A percentile compares a stretch with the other conserved stretches of the same genome.
These are phyloP conservation scores for Penicillium concentricum DNA, from an alignment of 2,329 filamentous ascomycete species.

Conservation along the genomic window DNA sequence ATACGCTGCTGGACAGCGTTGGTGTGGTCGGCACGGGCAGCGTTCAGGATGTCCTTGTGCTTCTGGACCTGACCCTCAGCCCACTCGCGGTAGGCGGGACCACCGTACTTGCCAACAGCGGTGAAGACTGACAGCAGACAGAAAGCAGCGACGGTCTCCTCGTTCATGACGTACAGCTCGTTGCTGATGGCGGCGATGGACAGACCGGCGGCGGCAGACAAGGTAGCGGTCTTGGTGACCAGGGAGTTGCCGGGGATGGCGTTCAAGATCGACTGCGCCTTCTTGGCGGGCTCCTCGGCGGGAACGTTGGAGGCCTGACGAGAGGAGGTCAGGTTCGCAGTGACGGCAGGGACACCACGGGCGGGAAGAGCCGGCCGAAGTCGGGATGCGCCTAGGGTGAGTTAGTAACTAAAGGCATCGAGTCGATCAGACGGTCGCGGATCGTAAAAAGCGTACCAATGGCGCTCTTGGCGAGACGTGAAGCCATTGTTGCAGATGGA, in stretches of 20 bases:
- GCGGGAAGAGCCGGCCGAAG: slow-evolving; percentile 78
- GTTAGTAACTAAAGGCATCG: slow-evolving; percentile 33
- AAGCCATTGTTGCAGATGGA: slow-evolving; percentile 82
- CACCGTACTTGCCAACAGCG: slow-evolving; percentile 88
- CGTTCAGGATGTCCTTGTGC: slow-evolving; percentile 93
- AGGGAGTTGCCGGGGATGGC: slow-evolving; percentile 88
- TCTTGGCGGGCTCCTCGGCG: slow-evolving; percentile 87
- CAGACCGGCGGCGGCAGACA: slow-evolving; percentile 86
- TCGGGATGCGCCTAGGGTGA: slow-evolving; percentile 74
- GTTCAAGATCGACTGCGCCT: slow-evolving; percentile 94
- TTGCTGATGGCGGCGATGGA: slow-evolving; percentile 96
- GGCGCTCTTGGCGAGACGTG: slow-evolving; percentile 92
- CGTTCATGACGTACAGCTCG: slow-evolving; percentile 99
- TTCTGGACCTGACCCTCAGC: slow-evolving; percentile 83
- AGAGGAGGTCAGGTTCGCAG: slow-evolving; percentile 64
- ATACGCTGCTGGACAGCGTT: slow-evolving; percentile 93
- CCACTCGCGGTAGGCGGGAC: slow-evolving; percentile 90
- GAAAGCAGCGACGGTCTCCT: slow-evolving; percentile 93
- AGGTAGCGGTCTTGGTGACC: slow-evolving; percentile 93
- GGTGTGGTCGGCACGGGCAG: slow-evolving; percentile 91
- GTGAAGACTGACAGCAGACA: slow-evolving; percentile 91
- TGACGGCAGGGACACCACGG: slow-evolving; percentile 69
- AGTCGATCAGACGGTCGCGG: slow-evolving; percentile 13
- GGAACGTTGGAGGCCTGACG: slow-evolving; percentile 76
- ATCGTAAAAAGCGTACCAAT: slow-evolving; percentile 67